Evolutionary conservation across 1,284 basidiomycete species (phyloP), one percentile per base, ranked within the genome.

Genomic region (Tilletia setariae): DNA sequence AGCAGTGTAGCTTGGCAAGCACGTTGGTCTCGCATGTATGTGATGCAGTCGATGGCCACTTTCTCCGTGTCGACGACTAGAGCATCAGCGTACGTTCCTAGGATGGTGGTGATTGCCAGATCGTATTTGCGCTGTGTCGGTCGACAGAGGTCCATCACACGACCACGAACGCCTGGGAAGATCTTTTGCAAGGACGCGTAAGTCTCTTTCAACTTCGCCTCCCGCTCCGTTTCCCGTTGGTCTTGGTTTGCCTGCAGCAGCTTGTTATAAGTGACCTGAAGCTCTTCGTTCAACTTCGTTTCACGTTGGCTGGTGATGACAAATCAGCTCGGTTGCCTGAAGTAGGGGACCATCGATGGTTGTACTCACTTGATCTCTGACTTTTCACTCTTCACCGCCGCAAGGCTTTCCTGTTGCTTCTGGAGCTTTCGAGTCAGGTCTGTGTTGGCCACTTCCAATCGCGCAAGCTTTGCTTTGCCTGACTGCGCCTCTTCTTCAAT

Each of bases 1-100:
- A 98, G 90, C 85, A 98, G 98, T 0, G 95, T 98, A 7, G 94
- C 94, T 83, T 94, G 92, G 1, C 95, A 95, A 0, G 90, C 89
- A 42, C 94, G 90, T 83, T 97, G 93, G 77, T 91, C 93, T 71
- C 93, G 91, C 87, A 99, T 89, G 83, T 97, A 98, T 90, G 94
- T 79, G 78, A 98, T 97, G 83, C 96, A 98, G 78, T 95, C 93
- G 72, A 98, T 96, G 1, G 93, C 96, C 0, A 92, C 94, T 84
- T 92, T 93, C 85, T 98, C 94, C 76, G 93, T 90, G 77, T 98
- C 94, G 0, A 98, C 94, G 1, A 99, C 91, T 67, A 99, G 89
- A 1, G 94, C 91, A 76, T 98, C 95, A 65, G 94, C 90, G 82
- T 98, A 94, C 68, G 94, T 87, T 0, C 95, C 96, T 1, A 99